These are phyloP conservation scores for Platismatia glauca DNA, from an alignment of 495 filamentous ascomycete genomes.

Conservation along the genomic window DNA sequence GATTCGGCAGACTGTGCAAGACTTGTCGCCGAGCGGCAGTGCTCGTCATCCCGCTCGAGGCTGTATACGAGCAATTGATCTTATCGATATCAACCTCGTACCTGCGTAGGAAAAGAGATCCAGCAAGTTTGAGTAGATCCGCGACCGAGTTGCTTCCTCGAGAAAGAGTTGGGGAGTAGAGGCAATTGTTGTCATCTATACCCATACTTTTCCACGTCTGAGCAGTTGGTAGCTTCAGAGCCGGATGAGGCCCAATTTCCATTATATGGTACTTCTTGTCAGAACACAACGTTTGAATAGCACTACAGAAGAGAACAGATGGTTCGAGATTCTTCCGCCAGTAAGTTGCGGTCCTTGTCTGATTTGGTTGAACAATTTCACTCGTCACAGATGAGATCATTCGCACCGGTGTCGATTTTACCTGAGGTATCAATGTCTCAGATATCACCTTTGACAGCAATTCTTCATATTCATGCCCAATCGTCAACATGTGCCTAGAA, in stretches of 20 bases:
- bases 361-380: too few species aligned
- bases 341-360: slow-evolving; percentile 18
- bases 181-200: not conserved
- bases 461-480: slow-evolving; percentile 34
- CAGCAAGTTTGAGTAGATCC: slow-evolving; percentile 24
- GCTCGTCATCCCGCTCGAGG: too few species aligned
- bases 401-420: too few species aligned
- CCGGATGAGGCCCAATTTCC: slow-evolving; percentile 54
- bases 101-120: slow-evolving; percentile 23
- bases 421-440: too few species aligned
- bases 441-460: not conserved
- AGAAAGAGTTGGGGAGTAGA: slow-evolving; percentile 26
- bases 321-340: slow-evolving; percentile 35
- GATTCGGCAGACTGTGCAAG: not conserved
- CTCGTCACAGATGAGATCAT: too few species aligned
- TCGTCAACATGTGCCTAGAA: slow-evolving; percentile 42
- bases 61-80: not conserved
- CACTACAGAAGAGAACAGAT: slow-evolving; percentile 28
- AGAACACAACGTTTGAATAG: not conserved
- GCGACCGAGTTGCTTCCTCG: slow-evolving; percentile 25
- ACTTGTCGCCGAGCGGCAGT: too few species aligned
- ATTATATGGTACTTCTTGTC: slow-evolving; percentile 26
- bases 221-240: slow-evolving; percentile 29
- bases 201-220: not conserved
- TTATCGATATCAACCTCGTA: not conserved